phyloP scores from a whole-genome alignment of 2,329 filamentous ascomycete genomes.

The Cadophora luteo-olivacea region DNA sequence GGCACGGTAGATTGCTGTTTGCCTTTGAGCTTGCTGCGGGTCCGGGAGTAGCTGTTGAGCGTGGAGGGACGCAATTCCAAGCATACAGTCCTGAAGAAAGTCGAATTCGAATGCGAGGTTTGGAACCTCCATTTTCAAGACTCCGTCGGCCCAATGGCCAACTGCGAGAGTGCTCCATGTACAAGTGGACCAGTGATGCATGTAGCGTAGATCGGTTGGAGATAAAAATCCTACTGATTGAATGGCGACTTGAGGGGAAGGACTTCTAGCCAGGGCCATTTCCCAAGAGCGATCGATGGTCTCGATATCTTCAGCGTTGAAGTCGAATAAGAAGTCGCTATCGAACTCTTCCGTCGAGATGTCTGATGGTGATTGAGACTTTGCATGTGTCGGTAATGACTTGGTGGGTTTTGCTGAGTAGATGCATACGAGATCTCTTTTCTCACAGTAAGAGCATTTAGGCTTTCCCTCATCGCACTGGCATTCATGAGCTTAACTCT shows the following conservation, averaged over 20 bases:
- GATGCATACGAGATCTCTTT: slow-evolving; percentile 38
- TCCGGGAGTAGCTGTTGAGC: slow-evolving; percentile 33
- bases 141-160: slow-evolving; percentile 24
- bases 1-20: slow-evolving; percentile 37
- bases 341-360: not conserved
- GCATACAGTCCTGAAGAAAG: slow-evolving; percentile 39
- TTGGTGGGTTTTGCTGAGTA: slow-evolving; percentile 27
- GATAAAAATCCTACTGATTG: slow-evolving; percentile 34
- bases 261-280: slow-evolving; percentile 20
- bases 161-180: slow-evolving; percentile 35
- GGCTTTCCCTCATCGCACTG: slow-evolving; percentile 43
- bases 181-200: slow-evolving; percentile 41
- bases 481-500: slow-evolving; percentile 17
- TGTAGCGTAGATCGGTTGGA: slow-evolving; percentile 36
- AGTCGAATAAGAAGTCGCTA: not conserved
- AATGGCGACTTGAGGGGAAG: slow-evolving; percentile 25
- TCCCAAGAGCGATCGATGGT: slow-evolving; percentile 17
- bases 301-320: slow-evolving; percentile 18
- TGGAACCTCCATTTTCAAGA: slow-evolving; percentile 36
- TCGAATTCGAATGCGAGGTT: slow-evolving; percentile 42
- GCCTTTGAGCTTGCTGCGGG: slow-evolving; percentile 22
- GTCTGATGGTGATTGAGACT: slow-evolving; percentile 5
- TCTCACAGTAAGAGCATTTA: slow-evolving; percentile 40
- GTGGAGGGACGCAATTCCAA: slow-evolving; percentile 42
- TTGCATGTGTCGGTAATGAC: slow-evolving; percentile 12